Evolutionary conservation across 2,329 filamentous ascomycete genomes (phyloP).

Genomic region (Bertia moriformis): DNA sequence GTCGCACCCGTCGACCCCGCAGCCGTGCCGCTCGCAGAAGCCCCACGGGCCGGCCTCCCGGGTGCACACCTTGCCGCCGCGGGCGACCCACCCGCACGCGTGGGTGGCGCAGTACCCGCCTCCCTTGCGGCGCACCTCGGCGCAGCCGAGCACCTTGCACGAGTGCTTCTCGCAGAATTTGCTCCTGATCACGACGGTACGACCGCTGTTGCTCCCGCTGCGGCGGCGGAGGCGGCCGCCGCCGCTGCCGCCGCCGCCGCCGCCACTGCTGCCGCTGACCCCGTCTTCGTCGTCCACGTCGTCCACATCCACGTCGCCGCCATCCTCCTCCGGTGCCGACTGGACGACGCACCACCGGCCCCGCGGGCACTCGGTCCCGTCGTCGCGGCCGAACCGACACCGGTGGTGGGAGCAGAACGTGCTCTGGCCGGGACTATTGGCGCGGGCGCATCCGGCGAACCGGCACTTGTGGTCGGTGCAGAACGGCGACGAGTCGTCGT

Average conservation of each 20-base stretch:
- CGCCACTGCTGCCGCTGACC: no score
- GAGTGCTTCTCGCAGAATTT: background rate
- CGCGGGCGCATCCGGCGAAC: background rate
- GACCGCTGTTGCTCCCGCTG: no score
- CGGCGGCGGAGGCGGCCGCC: no score
- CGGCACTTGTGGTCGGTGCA: background rate
- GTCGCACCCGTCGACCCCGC: background rate
- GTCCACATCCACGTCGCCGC: no score
- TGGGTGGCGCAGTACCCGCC: background rate
- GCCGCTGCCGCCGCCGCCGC: no score
- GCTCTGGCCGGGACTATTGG: background rate
- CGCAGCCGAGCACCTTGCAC: background rate
- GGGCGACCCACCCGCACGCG: background rate
- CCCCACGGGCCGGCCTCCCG: background rate
- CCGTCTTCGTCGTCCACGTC: background rate
- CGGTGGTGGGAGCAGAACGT: background rate
- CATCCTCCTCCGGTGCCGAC: no score
- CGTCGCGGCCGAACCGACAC: background rate
- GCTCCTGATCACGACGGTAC: background rate
- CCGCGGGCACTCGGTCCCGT: background rate
- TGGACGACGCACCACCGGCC: background rate
- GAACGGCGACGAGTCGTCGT: background rate
- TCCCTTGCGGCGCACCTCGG: background rate
- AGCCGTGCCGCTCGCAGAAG: background rate
- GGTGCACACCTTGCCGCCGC: background rate